Conservation (phyloP, 225 moss, liverwort and hornwort species). For the Rhytidiadelphus loreus region DNA sequence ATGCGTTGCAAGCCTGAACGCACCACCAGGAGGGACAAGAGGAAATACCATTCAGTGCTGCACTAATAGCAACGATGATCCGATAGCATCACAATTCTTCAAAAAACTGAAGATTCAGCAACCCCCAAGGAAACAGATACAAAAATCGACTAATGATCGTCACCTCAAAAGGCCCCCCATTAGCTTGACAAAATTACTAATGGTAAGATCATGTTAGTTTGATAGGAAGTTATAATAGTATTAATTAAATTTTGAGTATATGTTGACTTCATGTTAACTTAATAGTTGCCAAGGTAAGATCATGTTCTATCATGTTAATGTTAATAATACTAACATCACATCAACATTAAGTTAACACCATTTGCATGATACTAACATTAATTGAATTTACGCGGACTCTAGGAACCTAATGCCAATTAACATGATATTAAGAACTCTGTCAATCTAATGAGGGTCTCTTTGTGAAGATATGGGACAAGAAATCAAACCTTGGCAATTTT, state of each 20-base stretch:
- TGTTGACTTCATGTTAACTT: background rate
- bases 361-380: background rate
- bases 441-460: background rate
- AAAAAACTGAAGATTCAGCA: background rate
- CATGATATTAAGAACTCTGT: background rate
- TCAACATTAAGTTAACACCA: background rate
- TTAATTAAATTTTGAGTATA: background rate
- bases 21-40: background rate
- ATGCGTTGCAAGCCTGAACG: constrained; percentile 66
- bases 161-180: background rate
- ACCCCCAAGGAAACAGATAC: background rate
- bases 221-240: background rate
- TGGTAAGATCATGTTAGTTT: background rate
- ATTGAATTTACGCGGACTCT: background rate
- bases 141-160: background rate
- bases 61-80: background rate
- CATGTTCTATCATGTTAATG: background rate
- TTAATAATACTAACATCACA: background rate
- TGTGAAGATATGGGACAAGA: background rate
- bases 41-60: background rate
- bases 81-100: background rate
- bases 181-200: background rate
- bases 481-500: constrained; percentile 70
- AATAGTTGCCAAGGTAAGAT: background rate
- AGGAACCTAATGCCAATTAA: background rate